Conservation (phyloP, 768 basidiomycete genomes). For the Mycena rebaudengoi region DNA sequence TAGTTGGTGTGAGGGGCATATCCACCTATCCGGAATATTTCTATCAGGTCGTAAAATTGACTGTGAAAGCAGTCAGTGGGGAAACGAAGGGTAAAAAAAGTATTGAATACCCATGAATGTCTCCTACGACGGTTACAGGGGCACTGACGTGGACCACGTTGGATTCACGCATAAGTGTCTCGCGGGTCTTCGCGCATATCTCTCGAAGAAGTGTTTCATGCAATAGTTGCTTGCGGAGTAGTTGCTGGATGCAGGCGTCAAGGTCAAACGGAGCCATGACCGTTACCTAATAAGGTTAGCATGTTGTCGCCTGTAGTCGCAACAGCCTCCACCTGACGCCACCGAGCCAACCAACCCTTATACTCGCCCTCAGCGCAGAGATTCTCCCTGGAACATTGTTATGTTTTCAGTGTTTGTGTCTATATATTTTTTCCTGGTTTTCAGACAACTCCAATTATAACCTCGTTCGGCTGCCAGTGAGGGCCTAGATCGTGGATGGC, state of each 20-base stretch:
- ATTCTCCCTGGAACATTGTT: too few relatives aligned
- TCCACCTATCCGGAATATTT: conserved; percentile 99
- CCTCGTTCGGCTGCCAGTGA: too few relatives aligned
- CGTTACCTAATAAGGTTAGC: neutral
- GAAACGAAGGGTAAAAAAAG: neutral
- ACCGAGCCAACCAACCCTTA: too few relatives aligned
- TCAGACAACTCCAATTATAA: too few relatives aligned
- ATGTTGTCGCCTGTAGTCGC: too few relatives aligned
- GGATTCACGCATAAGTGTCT: conserved; percentile 97
- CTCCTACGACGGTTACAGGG: conserved; percentile 98
- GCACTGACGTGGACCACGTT: conserved; percentile 98
- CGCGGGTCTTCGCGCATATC: conserved; percentile 99
- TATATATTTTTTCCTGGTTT: too few relatives aligned
- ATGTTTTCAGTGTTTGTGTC: too few relatives aligned
- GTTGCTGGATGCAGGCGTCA: conserved; percentile 92
- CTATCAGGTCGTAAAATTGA: conserved; percentile 99
- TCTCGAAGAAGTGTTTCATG: conserved; percentile 94
- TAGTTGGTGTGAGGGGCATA: conserved; percentile 98
- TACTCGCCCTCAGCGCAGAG: too few relatives aligned
- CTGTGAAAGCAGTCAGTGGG: conserved; percentile 54
- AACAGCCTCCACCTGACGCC: neutral
- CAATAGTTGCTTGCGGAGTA: conserved; percentile 89
- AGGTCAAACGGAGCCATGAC: conserved; percentile 85
- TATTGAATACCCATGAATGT: conserved; percentile 92
- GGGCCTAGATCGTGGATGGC: too few relatives aligned